Evolutionary conservation across 31 red algal genomes (phyloP), one percentile per base, ranked within the genome.

Genomic region (Odonthalia washingtoniensis): DNA sequence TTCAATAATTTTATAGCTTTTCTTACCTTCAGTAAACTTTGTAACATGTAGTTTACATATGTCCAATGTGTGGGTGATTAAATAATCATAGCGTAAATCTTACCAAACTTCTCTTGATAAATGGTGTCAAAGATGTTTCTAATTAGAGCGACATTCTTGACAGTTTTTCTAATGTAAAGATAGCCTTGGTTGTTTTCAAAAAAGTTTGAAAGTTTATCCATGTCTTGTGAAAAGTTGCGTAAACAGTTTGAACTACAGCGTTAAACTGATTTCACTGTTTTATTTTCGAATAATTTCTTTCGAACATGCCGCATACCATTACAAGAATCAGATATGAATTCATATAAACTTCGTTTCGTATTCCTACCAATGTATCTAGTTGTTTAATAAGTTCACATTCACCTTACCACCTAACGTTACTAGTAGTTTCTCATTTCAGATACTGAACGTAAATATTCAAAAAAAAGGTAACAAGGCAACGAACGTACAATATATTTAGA

Each of bases 281-380:
- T 82, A 42, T 64, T 44, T 40, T 64, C 12, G 3, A 67, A 30
- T 36, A 82, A 60, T 66, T 21, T 40, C 62, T 34, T 67, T 35
- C 78, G 28, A 4, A 82, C 27, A 3, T 57, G 18, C 27, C 60
- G 41, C 52, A 82, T 67, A 21, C 12, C 78, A 44, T 67, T 82
- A 53, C 60, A 82, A 38, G 78, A 67, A 40, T 82, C 78, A 37
- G 78, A 82, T 37, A 67, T 82, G 57, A 82, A 82, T 67, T 46
- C 18, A 64, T 33, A 82, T 26, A 37, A 16, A 53, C 4, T 34
- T 68, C 18, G 62, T 32, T 65, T 66, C 40, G n/a, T n/a, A n/a
- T n/a, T n/a, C n/a, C n/a, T n/a, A n/a, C n/a, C n/a, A n/a, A n/a
- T n/a, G n/a, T n/a, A n/a, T n/a, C n/a, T n/a, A n/a, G n/a, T n/a